phyloP scores from a whole-genome alignment of 1,284 basidiomycete species.

The Ganoderma meredithae region DNA sequence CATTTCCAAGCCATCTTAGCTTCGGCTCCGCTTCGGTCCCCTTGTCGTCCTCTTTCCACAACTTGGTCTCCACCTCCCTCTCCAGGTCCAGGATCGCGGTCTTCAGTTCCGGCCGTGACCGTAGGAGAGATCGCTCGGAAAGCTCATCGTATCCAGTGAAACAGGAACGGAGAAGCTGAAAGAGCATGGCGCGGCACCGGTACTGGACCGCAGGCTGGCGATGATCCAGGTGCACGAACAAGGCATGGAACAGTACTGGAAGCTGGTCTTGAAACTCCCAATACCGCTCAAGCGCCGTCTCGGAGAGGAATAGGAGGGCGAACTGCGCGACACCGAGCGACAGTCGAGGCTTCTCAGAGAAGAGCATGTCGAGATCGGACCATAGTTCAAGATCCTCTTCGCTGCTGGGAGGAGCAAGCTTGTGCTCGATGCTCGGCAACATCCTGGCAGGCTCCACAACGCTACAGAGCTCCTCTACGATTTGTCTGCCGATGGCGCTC shows the following conservation, averaged over 20 bases:
- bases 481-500: constrained; percentile 74
- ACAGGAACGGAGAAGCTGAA: constrained; percentile 84
- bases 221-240: constrained; percentile 88
- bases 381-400: constrained; percentile 76
- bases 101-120: constrained; percentile 56
- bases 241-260: constrained; percentile 80
- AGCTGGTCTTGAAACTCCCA: constrained; percentile 80
- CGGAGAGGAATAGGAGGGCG: constrained; percentile 87
- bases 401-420: constrained; percentile 70
- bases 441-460: constrained; percentile 88
- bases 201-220: constrained; percentile 73
- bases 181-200: constrained; percentile 77
- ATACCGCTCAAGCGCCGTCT: constrained; percentile 81
- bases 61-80: constrained; percentile 60
- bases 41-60: constrained; percentile 80
- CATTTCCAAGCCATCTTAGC: constrained; percentile 74
- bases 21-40: constrained; percentile 62
- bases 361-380: constrained; percentile 78
- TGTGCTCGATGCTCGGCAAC: constrained; percentile 79
- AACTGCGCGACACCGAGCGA: constrained; percentile 85
- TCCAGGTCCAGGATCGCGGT: constrained; percentile 64
- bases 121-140: constrained; percentile 58
- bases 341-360: constrained; percentile 73
- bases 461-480: constrained; percentile 86
- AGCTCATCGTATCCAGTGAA: constrained; percentile 75